Base-by-base conservation (phyloP, 257 asterid genomes). In the Solanum medicagineum region DNA sequence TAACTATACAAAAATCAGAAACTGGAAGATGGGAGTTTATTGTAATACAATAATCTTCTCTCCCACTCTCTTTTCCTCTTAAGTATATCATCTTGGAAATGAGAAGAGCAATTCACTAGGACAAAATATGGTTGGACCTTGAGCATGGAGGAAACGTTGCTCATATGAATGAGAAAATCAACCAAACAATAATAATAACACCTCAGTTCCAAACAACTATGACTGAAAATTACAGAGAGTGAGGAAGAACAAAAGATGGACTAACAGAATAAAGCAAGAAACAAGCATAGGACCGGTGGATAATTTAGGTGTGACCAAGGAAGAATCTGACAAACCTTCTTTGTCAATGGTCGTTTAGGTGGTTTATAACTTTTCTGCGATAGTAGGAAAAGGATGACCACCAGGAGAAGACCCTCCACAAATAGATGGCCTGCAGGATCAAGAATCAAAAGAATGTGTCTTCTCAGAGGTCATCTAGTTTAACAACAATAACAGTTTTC, bases 321-420 rank as follows among this genome's bases (percentile, higher is more conserved):
- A n/a, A n/a, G 81, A 73, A 2, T 70, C 80, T 0, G 57, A 65
- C 87, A 66, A 81, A 96, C 99, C 99, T 92, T 95, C 89, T 91
- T 83, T 20, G 98, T 95, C 89, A 96, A 83, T 65, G 99, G 99
- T 86, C 97, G 94, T 90, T 96, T 96, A 56, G 99, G 99, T 84
- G 99, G 99, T 90, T 92, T 94, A 88, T 96, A 96, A 92, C 98
- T 95, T 85, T 93, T 95, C 86, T 94, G 98, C 17, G 97, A 91
- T 14, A 96, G 91, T 86, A 96, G 95, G 89, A 91, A 93, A 87
- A 93, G 89, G 83, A 96, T 95, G 83, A 95, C 98, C 60, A 96
- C 93, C 29, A 96, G 85, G 84, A 96, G 98, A 90, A 95, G 93
- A 81, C 97, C 98, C 90, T 96, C 99, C 86, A 96, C 92, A 80